phyloP scores from a whole-genome alignment of 176 grass and related monocot species.

The Tillandsia fasciculata region DNA sequence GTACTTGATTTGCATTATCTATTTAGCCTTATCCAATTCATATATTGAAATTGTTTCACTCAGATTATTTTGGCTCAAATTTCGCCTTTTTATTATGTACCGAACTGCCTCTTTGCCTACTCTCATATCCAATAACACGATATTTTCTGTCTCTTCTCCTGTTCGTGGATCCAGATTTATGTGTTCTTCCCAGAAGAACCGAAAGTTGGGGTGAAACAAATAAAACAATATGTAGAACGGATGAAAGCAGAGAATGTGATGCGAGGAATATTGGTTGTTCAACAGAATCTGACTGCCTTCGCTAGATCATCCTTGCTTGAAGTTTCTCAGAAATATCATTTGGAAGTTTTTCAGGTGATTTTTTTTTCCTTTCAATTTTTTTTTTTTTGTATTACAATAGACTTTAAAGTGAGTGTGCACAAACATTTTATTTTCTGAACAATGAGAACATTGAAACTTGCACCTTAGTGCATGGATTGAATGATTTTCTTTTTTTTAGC shows the following conservation, averaged over 20 bases:
- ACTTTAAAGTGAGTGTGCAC: background rate
- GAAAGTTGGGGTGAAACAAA: conserved; percentile 64
- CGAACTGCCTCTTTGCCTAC: background rate
- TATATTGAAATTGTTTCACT: background rate
- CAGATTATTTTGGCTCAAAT: too few species aligned
- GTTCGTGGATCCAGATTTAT: conserved; percentile 32
- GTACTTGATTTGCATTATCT: background rate
- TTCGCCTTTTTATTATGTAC: too few species aligned
- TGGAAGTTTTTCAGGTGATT: conserved; percentile 79
- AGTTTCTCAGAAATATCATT: conserved; percentile 30
- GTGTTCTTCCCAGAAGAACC: conserved; percentile 65
- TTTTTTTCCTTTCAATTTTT: background rate
- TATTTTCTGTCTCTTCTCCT: background rate
- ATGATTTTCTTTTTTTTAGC: too few species aligned
- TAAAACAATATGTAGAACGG: conserved; percentile 69
- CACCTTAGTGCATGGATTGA: too few species aligned
- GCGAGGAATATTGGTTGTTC: conserved; percentile 59
- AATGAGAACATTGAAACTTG: too few species aligned
- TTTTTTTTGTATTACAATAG: background rate
- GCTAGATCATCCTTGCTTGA: conserved; percentile 44
- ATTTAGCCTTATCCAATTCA: background rate
- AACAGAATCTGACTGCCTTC: conserved; percentile 61
- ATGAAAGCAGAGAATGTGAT: conserved; percentile 64
- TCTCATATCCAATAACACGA: background rate
- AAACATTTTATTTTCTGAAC: too few species aligned